Evolutionary conservation across 2,329 filamentous ascomycete genomes (phyloP).

Genomic region (Herpotrichia juniperi): DNA sequence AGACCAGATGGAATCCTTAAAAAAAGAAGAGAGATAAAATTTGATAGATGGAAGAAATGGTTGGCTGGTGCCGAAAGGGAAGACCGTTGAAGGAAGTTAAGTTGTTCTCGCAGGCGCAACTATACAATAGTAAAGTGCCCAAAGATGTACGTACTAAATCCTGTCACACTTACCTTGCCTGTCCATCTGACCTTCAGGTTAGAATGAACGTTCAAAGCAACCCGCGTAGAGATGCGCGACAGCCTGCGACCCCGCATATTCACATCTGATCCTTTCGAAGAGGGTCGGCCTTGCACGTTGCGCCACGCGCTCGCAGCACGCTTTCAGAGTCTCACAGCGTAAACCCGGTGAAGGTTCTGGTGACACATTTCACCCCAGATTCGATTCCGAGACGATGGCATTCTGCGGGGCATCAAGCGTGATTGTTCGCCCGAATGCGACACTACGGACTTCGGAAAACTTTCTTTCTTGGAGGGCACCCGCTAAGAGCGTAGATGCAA

Average conservation of each 20-base stretch:
- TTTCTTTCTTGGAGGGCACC: too few species aligned
- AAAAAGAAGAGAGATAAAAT: neutral
- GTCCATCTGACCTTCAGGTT: neutral
- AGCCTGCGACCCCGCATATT: neutral
- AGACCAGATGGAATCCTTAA: neutral
- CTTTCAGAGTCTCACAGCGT: neutral
- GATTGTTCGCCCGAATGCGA: neutral
- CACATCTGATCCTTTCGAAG: neutral
- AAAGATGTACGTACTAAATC: neutral
- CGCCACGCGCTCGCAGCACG: constrained; percentile 1
- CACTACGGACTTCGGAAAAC: too few species aligned
- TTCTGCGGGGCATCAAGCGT: neutral
- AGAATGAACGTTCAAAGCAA: neutral
- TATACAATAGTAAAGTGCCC: neutral
- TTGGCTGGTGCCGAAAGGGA: neutral
- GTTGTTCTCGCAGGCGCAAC: neutral
- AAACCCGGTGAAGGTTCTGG: neutral
- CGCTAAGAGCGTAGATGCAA: neutral
- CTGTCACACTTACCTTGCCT: neutral
- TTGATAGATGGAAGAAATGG: neutral
- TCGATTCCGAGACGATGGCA: neutral
- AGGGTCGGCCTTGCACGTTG: neutral
- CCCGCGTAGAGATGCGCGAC: neutral
- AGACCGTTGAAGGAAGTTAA: neutral
- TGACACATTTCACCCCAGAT: neutral